A percentile compares a stretch with the other conserved stretches of the same genome.
These are phyloP conservation scores for Westerdykella aurantiaca DNA, from an alignment of 2,329 filamentous ascomycete genomes.

Conservation along the genomic window DNA sequence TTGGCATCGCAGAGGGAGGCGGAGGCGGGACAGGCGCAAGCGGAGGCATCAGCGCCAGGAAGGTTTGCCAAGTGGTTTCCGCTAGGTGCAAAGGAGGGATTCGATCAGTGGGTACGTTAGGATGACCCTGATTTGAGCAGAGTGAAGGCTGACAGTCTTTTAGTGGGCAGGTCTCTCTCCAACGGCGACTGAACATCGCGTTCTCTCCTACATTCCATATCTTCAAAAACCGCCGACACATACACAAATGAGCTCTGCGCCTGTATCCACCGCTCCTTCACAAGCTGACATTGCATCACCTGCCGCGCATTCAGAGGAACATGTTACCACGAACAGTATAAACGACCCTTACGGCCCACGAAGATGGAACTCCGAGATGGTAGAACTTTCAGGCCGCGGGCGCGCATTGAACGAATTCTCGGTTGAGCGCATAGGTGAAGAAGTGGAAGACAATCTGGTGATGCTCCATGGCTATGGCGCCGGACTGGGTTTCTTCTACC, in stretches of 20 bases:
- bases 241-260: constrained; percentile 55
- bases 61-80: constrained; percentile 59
- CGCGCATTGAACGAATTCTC: constrained; percentile 89
- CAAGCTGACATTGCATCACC: constrained; percentile 37
- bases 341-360: constrained; percentile 79
- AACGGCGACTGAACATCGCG: constrained; percentile 76
- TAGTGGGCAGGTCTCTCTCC: constrained; percentile 85
- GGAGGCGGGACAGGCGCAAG: constrained; percentile 28
- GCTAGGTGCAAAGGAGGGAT: constrained; percentile 84
- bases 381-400: constrained; percentile 77
- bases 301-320: constrained; percentile 35
- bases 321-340: constrained; percentile 41
- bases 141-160: constrained; percentile 7
- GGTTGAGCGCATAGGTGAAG: constrained; percentile 74
- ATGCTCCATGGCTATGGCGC: constrained; percentile 97
- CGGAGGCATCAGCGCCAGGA: constrained; percentile 14
- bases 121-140: not conserved
- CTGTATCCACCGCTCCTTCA: constrained; percentile 40
- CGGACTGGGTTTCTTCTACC: constrained; percentile 95
- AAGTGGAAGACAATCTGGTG: constrained; percentile 77
- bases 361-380: constrained; percentile 79
- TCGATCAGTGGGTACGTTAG: constrained; percentile 75
- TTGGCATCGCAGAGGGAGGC: constrained; percentile 46
- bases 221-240: constrained; percentile 66
- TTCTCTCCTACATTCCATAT: constrained; percentile 80